Percentiles rank a stretch among this genome's conserved stretches.
Conservation (phyloP, 345 rosid genomes). For the Reutealis trisperma region DNA sequence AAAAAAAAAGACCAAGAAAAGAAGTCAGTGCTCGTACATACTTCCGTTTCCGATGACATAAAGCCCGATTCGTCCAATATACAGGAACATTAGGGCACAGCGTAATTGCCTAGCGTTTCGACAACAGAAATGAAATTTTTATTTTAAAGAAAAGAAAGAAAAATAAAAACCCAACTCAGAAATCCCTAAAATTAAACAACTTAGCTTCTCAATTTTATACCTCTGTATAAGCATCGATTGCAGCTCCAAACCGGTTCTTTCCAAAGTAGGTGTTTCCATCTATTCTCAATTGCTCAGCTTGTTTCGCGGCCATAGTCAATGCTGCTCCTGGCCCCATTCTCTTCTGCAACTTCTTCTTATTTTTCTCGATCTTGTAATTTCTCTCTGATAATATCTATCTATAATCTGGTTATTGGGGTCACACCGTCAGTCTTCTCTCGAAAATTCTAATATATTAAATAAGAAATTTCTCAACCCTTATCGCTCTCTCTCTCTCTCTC, state of each 20-base stretch:
- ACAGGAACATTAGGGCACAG: conserved; percentile 80
- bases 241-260: conserved; percentile 75
- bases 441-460: too few relatives aligned
- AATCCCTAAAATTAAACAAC: neutral
- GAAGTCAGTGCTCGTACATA: conserved; percentile 39
- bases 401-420: neutral
- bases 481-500: too few relatives aligned
- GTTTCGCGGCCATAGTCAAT: conserved; percentile 47
- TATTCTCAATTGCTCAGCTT: conserved; percentile 65
- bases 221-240: conserved; percentile 92
- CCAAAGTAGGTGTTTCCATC: conserved; percentile 65
- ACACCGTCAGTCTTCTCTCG: neutral
- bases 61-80: conserved; percentile 94
- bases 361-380: neutral
- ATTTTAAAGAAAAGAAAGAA: neutral
- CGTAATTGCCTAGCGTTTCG: conserved; percentile 63
- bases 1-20: neutral
- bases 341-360: neutral
- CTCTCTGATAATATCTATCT: neutral
- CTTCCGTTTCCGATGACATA: conserved; percentile 86
- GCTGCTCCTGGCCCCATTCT: conserved; percentile 41
- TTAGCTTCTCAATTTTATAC: conserved; percentile 24
- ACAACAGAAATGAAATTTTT: neutral
- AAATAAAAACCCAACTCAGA: neutral
- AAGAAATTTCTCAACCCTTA: neutral